Evolutionary conservation across 1,284 basidiomycete species (phyloP), one percentile per base, ranked within the genome.

Genomic region (Gomphus sp.): DNA sequence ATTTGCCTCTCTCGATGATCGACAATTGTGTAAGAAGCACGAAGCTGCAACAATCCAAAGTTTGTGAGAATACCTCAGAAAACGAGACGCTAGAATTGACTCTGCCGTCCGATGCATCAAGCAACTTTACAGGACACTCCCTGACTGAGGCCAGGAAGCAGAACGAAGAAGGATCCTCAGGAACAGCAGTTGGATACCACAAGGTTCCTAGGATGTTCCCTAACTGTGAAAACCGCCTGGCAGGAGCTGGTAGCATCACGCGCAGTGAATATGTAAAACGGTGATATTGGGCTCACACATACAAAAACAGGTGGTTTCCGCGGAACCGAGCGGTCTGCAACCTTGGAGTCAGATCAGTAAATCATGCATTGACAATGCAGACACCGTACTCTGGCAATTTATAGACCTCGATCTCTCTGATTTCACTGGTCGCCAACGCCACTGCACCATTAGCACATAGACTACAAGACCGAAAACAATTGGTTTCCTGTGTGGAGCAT

Each of bases 1-100:
- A 96, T 76, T 61, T 91, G 84, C 37, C 93, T 81, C 71, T 97
- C 94, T 16, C 87, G 77, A 65, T 98, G 93, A 69, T 97, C 93
- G 16, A 97, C 80, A 44, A 97, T 95, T 44, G 78, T 80, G 69
- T 98, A 97, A 0, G 90, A 92, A 0, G 93, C 93, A n/a, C 93
- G 80, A 12, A 90, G 76, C 91, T 93, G 60, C 14, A 34, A n/a
- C 14, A 34, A 16, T 37, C 33, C 39, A 37, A 56, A 9, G 45
- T 54, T 51, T 53, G 25, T 28, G 48, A 48, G 28, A 62, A 55
- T 60, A 39, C 53, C 56, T 6, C 12, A 33, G 18, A 41, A 43
- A 60, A 60, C 36, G 11, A 39, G 36, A n/a, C 31, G 16, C 2
- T 41, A 28, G 14, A 5, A 39, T 82, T 61, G 65, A 93, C 93